A percentile compares a stretch with the other conserved stretches of the same genome.
Evolutionary conservation across 306 rosid genomes (phyloP).

Genomic region (Prunus dulcis): DNA sequence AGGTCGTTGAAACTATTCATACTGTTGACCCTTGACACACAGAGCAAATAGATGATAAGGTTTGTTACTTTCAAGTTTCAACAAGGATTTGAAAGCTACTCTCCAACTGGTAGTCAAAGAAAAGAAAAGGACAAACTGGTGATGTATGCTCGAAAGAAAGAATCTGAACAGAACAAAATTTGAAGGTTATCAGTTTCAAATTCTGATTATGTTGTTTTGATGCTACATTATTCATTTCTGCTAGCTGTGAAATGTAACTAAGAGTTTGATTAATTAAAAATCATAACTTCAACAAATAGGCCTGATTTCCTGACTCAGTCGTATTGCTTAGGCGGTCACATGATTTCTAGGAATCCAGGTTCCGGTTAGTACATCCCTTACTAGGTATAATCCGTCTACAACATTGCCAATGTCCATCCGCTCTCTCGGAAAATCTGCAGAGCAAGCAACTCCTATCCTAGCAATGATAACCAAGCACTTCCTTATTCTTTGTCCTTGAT

Average conservation of each 20-base stretch:
- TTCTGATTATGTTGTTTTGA: too few relatives aligned
- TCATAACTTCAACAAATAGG: neutral
- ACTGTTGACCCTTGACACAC: neutral
- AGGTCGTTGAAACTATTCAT: neutral
- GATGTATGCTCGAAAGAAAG: neutral
- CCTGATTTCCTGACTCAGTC: neutral
- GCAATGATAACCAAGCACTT: conserved; percentile 14
- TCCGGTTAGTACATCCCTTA: neutral
- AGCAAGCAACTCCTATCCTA: conserved; percentile 14
- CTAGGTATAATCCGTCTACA: neutral
- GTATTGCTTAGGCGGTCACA: neutral
- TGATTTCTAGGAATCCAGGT: neutral
- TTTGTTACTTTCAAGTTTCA: neutral
- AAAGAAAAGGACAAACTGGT: neutral
- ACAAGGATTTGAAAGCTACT: neutral
- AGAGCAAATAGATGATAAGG: neutral
- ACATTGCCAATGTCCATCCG: neutral
- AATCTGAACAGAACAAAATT: neutral
- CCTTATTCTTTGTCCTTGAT: neutral
- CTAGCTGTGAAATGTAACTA: neutral
- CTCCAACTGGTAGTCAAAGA: neutral
- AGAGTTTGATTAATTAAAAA: neutral
- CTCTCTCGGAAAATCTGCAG: neutral
- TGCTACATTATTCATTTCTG: too few relatives aligned
- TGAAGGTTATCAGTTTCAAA: neutral